These are phyloP conservation scores for Leccinum pallidistipes DNA, from an alignment of 1,284 basidiomycete genomes.

Conservation along the genomic window DNA sequence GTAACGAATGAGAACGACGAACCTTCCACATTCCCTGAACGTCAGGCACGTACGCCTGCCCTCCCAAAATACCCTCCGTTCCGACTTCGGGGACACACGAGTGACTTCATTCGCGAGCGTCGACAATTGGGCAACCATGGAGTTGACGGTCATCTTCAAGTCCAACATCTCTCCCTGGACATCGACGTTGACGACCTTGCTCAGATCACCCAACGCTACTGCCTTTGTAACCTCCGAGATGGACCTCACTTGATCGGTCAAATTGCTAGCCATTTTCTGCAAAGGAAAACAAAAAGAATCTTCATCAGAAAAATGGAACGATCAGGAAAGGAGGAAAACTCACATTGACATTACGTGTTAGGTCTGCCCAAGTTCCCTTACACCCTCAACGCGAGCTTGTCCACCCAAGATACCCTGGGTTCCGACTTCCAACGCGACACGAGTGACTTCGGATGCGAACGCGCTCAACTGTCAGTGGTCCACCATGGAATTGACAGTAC, in stretches of 20 bases:
- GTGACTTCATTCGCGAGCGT: slow-evolving; percentile 86
- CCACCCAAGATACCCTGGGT: slow-evolving; percentile 93
- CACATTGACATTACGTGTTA: slow-evolving; percentile 88
- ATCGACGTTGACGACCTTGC: slow-evolving; percentile 90
- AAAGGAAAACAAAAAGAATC: not conserved
- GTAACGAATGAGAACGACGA: slow-evolving; percentile 10
- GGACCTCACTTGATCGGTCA: slow-evolving; percentile 96
- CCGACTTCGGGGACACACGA: slow-evolving; percentile 88
- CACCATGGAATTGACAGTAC: slow-evolving; percentile 88
- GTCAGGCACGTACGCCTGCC: slow-evolving; percentile 86
- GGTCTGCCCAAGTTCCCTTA: slow-evolving; percentile 92
- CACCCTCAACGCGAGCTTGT: slow-evolving; percentile 89
- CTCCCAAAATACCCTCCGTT: slow-evolving; percentile 94
- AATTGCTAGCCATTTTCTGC: slow-evolving; percentile 86
- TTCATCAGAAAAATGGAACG: slow-evolving; percentile 24
- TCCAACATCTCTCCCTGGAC: slow-evolving; percentile 98
- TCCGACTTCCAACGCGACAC: slow-evolving; percentile 91
- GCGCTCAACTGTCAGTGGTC: slow-evolving; percentile 73
- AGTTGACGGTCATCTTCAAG: slow-evolving; percentile 89
- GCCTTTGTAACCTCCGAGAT: slow-evolving; percentile 98
- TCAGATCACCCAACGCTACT: slow-evolving; percentile 91
- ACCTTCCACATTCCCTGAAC: slow-evolving; percentile 94
- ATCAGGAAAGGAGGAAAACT: slow-evolving; percentile 26
- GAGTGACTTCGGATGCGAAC: slow-evolving; percentile 93
- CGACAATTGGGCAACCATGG: slow-evolving; percentile 87